Percentiles rank a stretch among this genome's conserved stretches.
Evolutionary conservation across 164 flowering plant genomes (phyloP).

Genomic region (Nymphaea thermarum): DNA sequence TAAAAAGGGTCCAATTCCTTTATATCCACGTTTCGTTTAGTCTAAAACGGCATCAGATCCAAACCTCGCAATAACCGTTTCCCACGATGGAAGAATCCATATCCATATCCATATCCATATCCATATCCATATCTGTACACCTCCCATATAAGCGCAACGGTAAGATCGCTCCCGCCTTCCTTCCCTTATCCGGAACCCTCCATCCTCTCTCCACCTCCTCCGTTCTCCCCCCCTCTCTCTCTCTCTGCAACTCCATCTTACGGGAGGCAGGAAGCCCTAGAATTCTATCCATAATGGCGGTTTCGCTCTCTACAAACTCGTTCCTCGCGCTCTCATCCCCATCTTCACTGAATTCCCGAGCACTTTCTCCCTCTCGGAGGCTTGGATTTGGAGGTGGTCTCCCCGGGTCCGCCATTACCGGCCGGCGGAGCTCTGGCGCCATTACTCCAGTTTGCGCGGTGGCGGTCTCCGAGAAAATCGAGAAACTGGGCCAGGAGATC

Average conservation of each 20-base stretch:
- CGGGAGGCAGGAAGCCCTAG: neutral
- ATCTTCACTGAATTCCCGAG: constrained; percentile 2
- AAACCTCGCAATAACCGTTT: no score
- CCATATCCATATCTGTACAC: no score
- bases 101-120: no score
- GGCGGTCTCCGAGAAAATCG: constrained; percentile 48
- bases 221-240: constrained; percentile 6
- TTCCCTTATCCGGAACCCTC: neutral
- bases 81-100: no score
- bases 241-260: neutral
- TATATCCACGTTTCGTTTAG: no score
- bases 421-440: constrained; percentile 22
- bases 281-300: constrained; percentile 13
- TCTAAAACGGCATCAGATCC: no score
- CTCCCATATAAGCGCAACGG: neutral
- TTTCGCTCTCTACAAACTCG: constrained; percentile 25
- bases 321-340: constrained; percentile 21
- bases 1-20: no score
- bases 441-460: constrained; percentile 44
- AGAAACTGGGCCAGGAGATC: constrained; percentile 41
- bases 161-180: neutral
- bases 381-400: constrained; percentile 11
- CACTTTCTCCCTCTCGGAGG: constrained; percentile 16
- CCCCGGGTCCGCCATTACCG: constrained; percentile 9
- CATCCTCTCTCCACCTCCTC: constrained; percentile 8